Conservation (phyloP, 192 early-diverging fungal species). For the Haplosporangium gracile region DNA sequence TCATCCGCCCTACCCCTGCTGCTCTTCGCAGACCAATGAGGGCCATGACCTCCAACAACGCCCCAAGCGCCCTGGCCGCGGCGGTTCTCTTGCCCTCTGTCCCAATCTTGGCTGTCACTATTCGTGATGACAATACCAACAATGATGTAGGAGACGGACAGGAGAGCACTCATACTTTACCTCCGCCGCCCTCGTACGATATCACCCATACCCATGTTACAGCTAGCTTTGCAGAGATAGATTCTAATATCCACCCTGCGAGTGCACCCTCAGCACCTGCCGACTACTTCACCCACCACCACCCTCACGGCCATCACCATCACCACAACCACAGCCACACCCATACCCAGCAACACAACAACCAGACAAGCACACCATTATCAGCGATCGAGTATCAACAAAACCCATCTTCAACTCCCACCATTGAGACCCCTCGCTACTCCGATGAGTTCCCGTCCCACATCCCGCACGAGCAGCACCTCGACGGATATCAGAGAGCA, state of each 20-base stretch:
- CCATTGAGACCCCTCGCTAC: slow-evolving; percentile 16
- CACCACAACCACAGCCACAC: not conserved
- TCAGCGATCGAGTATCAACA: not conserved
- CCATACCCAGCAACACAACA: not conserved
- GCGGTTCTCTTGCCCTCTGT: not conserved
- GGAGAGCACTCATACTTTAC: not conserved
- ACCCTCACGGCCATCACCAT: not conserved
- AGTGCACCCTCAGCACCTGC: not conserved
- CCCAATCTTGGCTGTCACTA: not conserved
- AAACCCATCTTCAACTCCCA: too few relatives aligned
- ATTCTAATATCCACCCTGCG: not conserved
- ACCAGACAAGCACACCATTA: not conserved
- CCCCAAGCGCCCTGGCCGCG: not conserved
- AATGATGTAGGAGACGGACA: not conserved
- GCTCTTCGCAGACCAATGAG: not conserved
- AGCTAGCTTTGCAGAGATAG: not conserved
- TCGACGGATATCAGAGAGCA: slow-evolving; percentile 1
- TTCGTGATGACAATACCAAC: not conserved
- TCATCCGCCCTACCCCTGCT: not conserved
- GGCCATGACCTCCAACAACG: not conserved
- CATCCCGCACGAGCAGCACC: slow-evolving; percentile 10
- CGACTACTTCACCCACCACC: not conserved
- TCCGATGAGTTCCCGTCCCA: slow-evolving; percentile 14
- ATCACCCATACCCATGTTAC: not conserved
- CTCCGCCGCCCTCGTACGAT: slow-evolving; percentile 15